Conservation (phyloP, 331 rosid genomes). For the Rosa hybrid region DNA sequence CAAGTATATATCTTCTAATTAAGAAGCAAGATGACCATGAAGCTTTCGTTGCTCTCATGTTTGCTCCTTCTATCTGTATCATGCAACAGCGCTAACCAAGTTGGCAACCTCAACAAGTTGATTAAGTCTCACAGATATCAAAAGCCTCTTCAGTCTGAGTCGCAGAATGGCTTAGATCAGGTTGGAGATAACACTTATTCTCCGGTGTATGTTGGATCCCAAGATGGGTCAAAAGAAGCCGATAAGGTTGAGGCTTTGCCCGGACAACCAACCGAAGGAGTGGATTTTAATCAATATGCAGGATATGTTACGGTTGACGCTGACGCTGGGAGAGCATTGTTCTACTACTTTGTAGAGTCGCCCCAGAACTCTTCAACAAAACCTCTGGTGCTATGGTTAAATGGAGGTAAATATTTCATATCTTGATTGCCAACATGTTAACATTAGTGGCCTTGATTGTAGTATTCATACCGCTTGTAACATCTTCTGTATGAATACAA, state of each 20-base stretch:
- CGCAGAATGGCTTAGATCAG: not conserved
- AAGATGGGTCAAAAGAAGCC: conserved; percentile 29
- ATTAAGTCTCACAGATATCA: conserved; percentile 33
- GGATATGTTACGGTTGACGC: conserved; percentile 55
- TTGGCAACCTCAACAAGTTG: conserved; percentile 42
- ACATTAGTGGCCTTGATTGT: no score
- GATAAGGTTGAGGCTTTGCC: conserved; percentile 56
- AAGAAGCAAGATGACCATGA: conserved; percentile 10
- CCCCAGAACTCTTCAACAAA: conserved; percentile 45
- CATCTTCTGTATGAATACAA: no score
- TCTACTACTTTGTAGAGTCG: conserved; percentile 64
- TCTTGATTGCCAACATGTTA: not conserved
- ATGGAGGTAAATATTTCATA: conserved; percentile 47
- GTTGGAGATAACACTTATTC: not conserved
- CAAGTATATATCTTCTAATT: not conserved
- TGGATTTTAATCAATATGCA: conserved; percentile 51
- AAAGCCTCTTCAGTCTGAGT: not conserved
- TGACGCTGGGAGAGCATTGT: conserved; percentile 40
- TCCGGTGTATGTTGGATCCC: conserved; percentile 16
- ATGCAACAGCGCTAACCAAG: conserved; percentile 32
- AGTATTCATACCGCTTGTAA: no score
- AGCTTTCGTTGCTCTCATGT: conserved; percentile 7
- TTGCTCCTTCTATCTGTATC: conserved; percentile 13
- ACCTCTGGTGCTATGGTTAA: conserved; percentile 59
- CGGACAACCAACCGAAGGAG: conserved; percentile 51